These are phyloP conservation scores for Clavaria fumosa DNA, from an alignment of 768 basidiomycete species.

Conservation along the genomic window DNA sequence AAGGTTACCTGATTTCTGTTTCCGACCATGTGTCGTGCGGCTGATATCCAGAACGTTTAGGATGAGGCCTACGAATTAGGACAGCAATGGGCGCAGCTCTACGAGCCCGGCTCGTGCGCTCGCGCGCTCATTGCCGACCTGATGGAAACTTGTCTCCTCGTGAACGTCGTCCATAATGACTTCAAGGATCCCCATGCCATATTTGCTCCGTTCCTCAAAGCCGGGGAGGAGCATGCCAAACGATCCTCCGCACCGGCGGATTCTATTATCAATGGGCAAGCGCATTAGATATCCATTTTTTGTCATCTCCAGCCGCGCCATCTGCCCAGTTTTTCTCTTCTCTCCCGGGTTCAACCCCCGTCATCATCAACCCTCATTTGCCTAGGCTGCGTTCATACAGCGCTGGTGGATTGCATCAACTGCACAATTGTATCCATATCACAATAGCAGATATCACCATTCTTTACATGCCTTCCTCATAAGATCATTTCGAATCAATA, in stretches of 20 bases:
- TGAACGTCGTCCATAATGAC: slow-evolving; percentile 94
- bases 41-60: slow-evolving; percentile 22
- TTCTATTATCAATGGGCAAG: slow-evolving; percentile 29
- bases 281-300: slow-evolving; percentile 11
- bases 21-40: slow-evolving; percentile 1
- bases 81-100: slow-evolving; percentile 77
- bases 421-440: slow-evolving; percentile 10
- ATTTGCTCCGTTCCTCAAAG: slow-evolving; percentile 74
- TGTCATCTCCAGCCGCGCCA: slow-evolving; percentile 9
- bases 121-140: slow-evolving; percentile 60
- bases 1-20: slow-evolving; percentile 46
- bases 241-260: slow-evolving; percentile 21
- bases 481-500: background rate
- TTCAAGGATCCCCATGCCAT: slow-evolving; percentile 77
- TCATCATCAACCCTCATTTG: slow-evolving; percentile 19
- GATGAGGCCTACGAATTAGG: slow-evolving; percentile 94
- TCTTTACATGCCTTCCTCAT: background rate
- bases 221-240: slow-evolving; percentile 44
- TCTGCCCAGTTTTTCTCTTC: slow-evolving; percentile 14
- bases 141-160: slow-evolving; percentile 73
- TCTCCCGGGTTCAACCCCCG: slow-evolving; percentile 82
- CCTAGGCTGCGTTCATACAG: slow-evolving; percentile 9
- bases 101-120: slow-evolving; percentile 62
- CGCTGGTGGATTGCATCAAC: slow-evolving; percentile 15
- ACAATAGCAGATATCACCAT: background rate